Percentiles rank a stretch among this genome's conserved stretches.
phyloP scores from a whole-genome alignment of 2,329 filamentous ascomycete species.

The Ophiostoma angusticollis region DNA sequence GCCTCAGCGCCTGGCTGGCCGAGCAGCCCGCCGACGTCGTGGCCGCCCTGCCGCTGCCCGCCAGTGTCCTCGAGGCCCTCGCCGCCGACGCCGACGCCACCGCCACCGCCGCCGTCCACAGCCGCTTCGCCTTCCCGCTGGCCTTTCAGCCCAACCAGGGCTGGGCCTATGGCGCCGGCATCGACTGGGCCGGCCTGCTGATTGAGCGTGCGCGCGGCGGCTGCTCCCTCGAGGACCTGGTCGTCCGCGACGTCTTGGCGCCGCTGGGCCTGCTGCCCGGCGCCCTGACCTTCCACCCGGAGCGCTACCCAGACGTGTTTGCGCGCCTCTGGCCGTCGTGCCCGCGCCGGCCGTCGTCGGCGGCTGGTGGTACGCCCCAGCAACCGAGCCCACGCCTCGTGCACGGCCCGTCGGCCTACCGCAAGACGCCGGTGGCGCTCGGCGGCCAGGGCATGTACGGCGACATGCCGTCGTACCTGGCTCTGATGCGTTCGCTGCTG shows the following conservation, averaged over 20 bases:
- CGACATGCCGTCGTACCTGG: slow-evolving; percentile 28
- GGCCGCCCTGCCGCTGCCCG: neutral
- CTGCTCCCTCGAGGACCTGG: slow-evolving; percentile 9
- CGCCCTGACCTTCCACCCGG: slow-evolving; percentile 10
- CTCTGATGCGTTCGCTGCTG: slow-evolving; percentile 33
- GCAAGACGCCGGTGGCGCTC: neutral
- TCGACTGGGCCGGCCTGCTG: slow-evolving; percentile 14
- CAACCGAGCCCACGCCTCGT: slow-evolving; percentile 8
- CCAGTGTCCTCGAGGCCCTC: neutral
- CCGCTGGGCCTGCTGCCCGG: slow-evolving; percentile 13
- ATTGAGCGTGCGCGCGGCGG: slow-evolving; percentile 9
- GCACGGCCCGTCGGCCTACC: slow-evolving; percentile 2
- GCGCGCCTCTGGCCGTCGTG: slow-evolving; percentile 9
- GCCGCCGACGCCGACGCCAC: neutral
- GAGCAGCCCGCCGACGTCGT: slow-evolving; percentile 1
- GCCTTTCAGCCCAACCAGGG: slow-evolving; percentile 12
- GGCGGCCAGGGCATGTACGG: slow-evolving; percentile 26
- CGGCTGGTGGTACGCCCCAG: slow-evolving; percentile 13
- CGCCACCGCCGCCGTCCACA: slow-evolving; percentile 4
- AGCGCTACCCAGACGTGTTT: slow-evolving; percentile 9
- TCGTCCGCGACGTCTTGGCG: slow-evolving; percentile 9
- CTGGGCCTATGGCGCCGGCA: slow-evolving; percentile 13
- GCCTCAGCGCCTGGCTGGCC: slow-evolving; percentile 4
- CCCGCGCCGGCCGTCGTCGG: too few species aligned
- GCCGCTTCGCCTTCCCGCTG: slow-evolving; percentile 10